Evolutionary conservation across 495 filamentous ascomycete genomes (phyloP).

Genomic region (Neurospora sp.): DNA sequence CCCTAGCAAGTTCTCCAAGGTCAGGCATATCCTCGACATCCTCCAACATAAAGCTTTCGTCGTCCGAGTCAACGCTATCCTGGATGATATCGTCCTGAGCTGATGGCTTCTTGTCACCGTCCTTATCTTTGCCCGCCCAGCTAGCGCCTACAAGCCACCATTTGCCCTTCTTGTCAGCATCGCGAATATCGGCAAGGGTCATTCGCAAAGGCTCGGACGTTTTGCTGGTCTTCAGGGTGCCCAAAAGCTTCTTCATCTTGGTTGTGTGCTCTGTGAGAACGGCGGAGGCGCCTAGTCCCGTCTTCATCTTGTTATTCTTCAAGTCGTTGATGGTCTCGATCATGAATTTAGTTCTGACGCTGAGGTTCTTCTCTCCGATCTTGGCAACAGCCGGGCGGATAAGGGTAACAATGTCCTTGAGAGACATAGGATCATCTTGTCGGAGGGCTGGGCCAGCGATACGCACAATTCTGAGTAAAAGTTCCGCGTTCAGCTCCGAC

Average conservation of each 20-base stretch:
- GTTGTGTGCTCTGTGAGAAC: constrained; percentile 66
- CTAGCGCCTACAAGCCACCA: constrained; percentile 98
- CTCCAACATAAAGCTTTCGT: constrained; percentile 18
- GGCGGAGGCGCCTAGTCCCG: constrained; percentile 49
- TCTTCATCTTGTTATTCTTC: constrained; percentile 87
- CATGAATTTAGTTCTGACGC: constrained; percentile 93
- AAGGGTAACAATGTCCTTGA: constrained; percentile 81
- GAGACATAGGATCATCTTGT: constrained; percentile 79
- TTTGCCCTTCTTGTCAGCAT: constrained; percentile 80
- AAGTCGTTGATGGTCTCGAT: constrained; percentile 90
- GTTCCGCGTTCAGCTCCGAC: constrained; percentile 83
- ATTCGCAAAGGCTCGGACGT: constrained; percentile 75
- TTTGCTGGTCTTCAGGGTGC: constrained; percentile 61
- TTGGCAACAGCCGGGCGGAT: constrained; percentile 62
- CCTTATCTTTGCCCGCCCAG: constrained; percentile 48
- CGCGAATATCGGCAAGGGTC: constrained; percentile 66
- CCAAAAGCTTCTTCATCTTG: constrained; percentile 74
- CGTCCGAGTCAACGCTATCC: constrained; percentile 17
- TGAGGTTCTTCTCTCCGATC: constrained; percentile 58
- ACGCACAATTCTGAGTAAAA: constrained; percentile 75
- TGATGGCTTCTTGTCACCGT: constrained; percentile 10
- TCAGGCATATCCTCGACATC: constrained; percentile 48
- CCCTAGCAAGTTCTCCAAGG: constrained; percentile 61
- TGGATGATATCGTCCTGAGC: constrained; percentile 27
- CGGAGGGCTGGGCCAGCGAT: constrained; percentile 74